These are phyloP conservation scores for Sisymbrium irio DNA, from an alignment of 345 rosid genomes.

Conservation along the genomic window DNA sequence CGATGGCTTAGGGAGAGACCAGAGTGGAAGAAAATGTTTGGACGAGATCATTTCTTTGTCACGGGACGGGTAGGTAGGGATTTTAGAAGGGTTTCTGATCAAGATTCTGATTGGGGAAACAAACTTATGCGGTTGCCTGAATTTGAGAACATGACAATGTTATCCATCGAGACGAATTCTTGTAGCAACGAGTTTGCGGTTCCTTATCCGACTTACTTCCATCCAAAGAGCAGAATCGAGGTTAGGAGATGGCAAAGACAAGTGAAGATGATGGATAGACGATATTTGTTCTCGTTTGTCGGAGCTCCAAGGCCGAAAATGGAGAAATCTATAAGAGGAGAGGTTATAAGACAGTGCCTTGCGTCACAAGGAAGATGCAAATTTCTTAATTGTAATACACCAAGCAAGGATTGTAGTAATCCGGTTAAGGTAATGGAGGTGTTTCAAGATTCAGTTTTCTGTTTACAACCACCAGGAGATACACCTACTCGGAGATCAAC, in stretches of 20 bases:
- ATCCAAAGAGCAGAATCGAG: conserved; percentile 33
- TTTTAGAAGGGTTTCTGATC: conserved; percentile 32
- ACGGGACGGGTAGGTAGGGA: conserved; percentile 41
- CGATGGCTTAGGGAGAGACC: conserved; percentile 41
- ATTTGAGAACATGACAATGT: conserved; percentile 39
- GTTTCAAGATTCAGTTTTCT: conserved; percentile 41
- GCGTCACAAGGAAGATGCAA: conserved; percentile 32
- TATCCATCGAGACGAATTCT: conserved; percentile 36
- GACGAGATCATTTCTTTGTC: conserved; percentile 46
- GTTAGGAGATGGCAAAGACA: conserved; percentile 38
- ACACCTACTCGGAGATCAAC: conserved; percentile 52
- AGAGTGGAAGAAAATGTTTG: conserved; percentile 40
- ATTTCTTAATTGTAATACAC: conserved; percentile 37
- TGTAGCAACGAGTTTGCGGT: conserved; percentile 35
- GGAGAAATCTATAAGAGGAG: conserved; percentile 38
- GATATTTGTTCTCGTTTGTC: conserved; percentile 33
- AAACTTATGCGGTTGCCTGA: conserved; percentile 39
- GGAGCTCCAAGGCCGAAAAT: conserved; percentile 35
- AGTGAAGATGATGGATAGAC: conserved; percentile 23
- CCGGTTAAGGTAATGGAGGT: conserved; percentile 43
- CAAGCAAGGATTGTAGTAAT: conserved; percentile 27
- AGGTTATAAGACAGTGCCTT: conserved; percentile 44
- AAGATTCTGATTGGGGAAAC: conserved; percentile 44
- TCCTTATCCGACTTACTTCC: conserved; percentile 49
- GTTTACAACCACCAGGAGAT: conserved; percentile 62